Conservation (phyloP, 2,329 filamentous ascomycete genomes). For the Aspergillaceae sp. region DNA sequence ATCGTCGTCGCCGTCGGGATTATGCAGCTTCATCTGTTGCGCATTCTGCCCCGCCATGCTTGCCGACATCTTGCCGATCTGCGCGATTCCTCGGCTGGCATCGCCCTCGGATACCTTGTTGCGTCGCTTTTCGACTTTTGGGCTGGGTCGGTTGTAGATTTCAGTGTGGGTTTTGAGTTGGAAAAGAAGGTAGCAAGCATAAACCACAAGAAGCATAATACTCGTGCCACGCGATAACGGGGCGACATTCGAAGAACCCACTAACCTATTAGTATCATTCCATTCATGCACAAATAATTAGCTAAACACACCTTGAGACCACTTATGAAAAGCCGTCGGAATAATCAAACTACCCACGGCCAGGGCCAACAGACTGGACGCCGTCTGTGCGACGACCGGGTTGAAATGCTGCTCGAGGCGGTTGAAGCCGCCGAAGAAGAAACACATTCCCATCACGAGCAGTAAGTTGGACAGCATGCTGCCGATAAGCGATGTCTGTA, state of each 20-base stretch:
- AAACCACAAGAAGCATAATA: conserved; percentile 76
- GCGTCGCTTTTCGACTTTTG: conserved; percentile 59
- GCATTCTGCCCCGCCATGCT: conserved; percentile 43
- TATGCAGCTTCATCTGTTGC: conserved; percentile 39
- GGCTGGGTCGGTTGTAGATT: conserved; percentile 71
- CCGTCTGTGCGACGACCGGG: conserved; percentile 81
- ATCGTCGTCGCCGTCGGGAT: conserved; percentile 64
- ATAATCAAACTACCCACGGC: conserved; percentile 78
- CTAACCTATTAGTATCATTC: conserved; percentile 11
- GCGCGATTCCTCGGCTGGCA: conserved; percentile 42
- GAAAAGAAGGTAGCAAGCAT: conserved; percentile 77
- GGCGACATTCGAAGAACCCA: conserved; percentile 19
- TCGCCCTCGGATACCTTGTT: conserved; percentile 44
- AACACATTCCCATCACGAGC: conserved; percentile 83
- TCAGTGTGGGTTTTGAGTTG: conserved; percentile 76
- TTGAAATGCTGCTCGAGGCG: conserved; percentile 83
- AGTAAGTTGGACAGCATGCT: conserved; percentile 87
- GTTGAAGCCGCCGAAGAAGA: conserved; percentile 76
- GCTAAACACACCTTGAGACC: conserved; percentile 30
- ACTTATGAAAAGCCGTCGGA: conserved; percentile 72
- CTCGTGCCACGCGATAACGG: conserved; percentile 43
- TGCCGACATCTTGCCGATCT: conserved; percentile 46
- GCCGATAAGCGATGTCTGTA: conserved; percentile 86
- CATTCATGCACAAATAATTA: background rate
- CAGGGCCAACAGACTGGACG: conserved; percentile 69